phyloP scores from a whole-genome alignment of 768 basidiomycete species.

The Xerocomellus intermedius region DNA sequence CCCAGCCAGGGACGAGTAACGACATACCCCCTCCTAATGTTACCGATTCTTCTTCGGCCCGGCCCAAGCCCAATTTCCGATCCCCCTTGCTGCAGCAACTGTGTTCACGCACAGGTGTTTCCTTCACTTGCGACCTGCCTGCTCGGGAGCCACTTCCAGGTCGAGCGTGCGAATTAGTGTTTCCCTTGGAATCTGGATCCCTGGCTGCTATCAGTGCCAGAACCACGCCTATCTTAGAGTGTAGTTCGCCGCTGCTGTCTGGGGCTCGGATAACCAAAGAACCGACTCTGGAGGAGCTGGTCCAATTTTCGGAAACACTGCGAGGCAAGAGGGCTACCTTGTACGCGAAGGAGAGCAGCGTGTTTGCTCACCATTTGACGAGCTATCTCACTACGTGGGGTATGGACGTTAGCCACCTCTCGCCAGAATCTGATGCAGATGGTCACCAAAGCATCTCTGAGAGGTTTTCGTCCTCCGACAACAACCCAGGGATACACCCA shows the following conservation, averaged over 20 bases:
- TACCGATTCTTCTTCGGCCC: conserved; percentile 15
- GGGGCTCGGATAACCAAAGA: conserved; percentile 59
- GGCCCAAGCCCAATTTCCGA: conserved; percentile 42
- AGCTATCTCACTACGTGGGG: conserved; percentile 95
- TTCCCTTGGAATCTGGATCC: conserved; percentile 62
- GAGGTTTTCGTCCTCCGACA: conserved; percentile 11
- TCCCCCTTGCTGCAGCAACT: conserved; percentile 60
- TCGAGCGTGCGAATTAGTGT: conserved; percentile 62
- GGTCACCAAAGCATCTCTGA: conserved; percentile 23
- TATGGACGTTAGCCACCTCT: conserved; percentile 84
- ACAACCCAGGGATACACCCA: background rate
- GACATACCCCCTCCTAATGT: conserved; percentile 9
- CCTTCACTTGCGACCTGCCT: conserved; percentile 37
- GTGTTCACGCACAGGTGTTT: conserved; percentile 57
- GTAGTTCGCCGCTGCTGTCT: conserved; percentile 47
- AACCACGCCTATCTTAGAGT: conserved; percentile 41
- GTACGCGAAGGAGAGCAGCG: conserved; percentile 82
- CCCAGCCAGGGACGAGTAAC: conserved; percentile 17
- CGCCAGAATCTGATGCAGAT: conserved; percentile 56
- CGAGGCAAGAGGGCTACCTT: conserved; percentile 81
- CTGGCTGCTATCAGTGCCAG: conserved; percentile 42
- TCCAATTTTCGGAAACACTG: conserved; percentile 75
- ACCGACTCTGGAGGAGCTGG: conserved; percentile 77
- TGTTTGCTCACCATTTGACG: conserved; percentile 90
- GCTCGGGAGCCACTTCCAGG: conserved; percentile 43